phyloP scores from a whole-genome alignment of 2,329 filamentous ascomycete species.

The Claviceps arundinis region DNA sequence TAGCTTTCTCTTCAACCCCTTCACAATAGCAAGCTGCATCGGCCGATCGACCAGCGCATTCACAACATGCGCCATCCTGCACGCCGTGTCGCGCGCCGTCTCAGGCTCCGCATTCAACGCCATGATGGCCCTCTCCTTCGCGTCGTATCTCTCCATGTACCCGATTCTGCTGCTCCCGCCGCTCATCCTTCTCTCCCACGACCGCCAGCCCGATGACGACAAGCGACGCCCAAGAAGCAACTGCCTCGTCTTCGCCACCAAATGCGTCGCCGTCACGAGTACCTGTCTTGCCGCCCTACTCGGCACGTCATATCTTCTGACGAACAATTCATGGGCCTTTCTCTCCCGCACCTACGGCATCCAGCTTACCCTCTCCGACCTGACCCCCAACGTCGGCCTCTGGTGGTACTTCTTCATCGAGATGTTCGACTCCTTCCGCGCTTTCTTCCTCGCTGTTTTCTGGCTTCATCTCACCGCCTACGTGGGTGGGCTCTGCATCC shows the following conservation, averaged over 20 bases:
- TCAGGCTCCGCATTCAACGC: conserved; percentile 59
- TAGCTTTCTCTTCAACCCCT: conserved; percentile 89
- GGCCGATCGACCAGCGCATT: conserved; percentile 82
- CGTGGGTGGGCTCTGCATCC: conserved; percentile 71
- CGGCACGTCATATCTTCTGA: conserved; percentile 57
- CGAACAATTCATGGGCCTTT: conserved; percentile 75
- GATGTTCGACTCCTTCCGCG: conserved; percentile 96
- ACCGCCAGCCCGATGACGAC: conserved; percentile 32
- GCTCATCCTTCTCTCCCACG: conserved; percentile 66
- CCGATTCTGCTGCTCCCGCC: conserved; percentile 78
- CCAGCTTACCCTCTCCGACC: conserved; percentile 77
- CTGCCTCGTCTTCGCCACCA: conserved; percentile 36
- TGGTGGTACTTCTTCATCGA: conserved; percentile 99
- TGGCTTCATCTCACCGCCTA: conserved; percentile 92
- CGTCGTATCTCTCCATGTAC: conserved; percentile 85
- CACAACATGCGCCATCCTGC: conserved; percentile 75
- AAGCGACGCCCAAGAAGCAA: conserved; percentile 22
- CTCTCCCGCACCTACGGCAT: conserved; percentile 82
- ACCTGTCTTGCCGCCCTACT: conserved; percentile 50
- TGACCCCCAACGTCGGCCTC: conserved; percentile 87
- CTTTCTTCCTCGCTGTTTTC: conserved; percentile 95
- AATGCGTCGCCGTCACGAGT: conserved; percentile 38
- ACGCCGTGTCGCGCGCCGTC: conserved; percentile 70
- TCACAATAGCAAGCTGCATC: conserved; percentile 81
- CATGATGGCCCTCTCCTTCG: conserved; percentile 74